Evolutionary conservation across 495 filamentous ascomycete species (phyloP).

Genomic region (Tuber indicum): DNA sequence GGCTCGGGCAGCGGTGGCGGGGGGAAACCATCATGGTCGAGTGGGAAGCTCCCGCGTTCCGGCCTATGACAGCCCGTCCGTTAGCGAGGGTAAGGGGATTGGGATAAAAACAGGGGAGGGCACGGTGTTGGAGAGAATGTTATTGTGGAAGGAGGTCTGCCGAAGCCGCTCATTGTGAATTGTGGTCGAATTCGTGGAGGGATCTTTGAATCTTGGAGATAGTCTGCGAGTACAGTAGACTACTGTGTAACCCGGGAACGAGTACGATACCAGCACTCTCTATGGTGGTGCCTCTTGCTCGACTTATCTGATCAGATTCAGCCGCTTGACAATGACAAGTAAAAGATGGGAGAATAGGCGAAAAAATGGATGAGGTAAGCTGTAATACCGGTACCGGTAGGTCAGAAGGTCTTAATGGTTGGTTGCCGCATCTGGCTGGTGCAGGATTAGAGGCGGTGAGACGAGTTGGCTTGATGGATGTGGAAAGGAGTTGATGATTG

Average conservation of each 20-base stretch:
- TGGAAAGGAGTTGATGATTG: not conserved
- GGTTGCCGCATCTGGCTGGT: not conserved
- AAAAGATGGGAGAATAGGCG: not conserved
- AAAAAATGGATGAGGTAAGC: not conserved
- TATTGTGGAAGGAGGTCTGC: conserved; percentile 38
- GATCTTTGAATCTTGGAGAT: not conserved
- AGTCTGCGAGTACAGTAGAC: not conserved
- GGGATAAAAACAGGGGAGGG: not conserved
- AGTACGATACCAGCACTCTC: too few relatives aligned
- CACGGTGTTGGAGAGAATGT: conserved; percentile 40
- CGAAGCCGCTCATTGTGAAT: conserved; percentile 39
- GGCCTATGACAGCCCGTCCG: conserved; percentile 51
- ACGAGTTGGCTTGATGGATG: not conserved
- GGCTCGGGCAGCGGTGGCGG: not conserved
- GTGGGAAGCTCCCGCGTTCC: conserved; percentile 90
- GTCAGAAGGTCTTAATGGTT: not conserved
- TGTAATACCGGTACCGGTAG: not conserved
- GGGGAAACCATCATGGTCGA: conserved; percentile 78
- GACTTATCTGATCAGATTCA: not conserved
- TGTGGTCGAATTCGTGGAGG: not conserved
- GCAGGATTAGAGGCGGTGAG: not conserved
- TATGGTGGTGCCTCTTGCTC: not conserved
- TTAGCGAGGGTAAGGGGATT: not conserved
- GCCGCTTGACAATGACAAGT: not conserved
- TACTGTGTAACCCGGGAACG: too few relatives aligned